phyloP scores from a whole-genome alignment of 139 green algal species.

The Chloropicon primus region DNA sequence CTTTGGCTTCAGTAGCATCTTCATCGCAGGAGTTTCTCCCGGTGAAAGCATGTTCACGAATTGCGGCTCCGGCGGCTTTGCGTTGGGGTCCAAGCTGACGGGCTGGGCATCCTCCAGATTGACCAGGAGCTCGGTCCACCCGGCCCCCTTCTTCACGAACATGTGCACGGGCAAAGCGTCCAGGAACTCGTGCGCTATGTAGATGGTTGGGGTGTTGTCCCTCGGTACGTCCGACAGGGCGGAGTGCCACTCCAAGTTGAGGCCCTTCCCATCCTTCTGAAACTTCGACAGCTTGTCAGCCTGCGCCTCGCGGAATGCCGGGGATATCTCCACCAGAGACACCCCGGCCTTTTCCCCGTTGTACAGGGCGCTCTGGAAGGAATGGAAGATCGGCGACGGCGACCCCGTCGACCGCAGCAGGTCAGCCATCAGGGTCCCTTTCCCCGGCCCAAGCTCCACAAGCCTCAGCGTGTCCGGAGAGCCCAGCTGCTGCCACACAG shows the following conservation, averaged over 20 bases:
- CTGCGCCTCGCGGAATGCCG: slow-evolving; percentile 1
- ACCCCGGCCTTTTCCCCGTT: neutral
- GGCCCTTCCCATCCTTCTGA: neutral
- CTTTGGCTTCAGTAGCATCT: neutral
- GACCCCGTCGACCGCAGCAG: slow-evolving; percentile 36
- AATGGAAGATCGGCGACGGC: neutral
- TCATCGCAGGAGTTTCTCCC: neutral
- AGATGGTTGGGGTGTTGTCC: slow-evolving; percentile 39
- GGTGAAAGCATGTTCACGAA: neutral
- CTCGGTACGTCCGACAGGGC: slow-evolving; percentile 1
- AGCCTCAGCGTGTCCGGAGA: slow-evolving; percentile 49
- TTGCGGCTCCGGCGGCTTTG: neutral
- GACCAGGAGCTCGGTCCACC: neutral
- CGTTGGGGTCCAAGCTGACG: neutral
- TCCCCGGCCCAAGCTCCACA: slow-evolving; percentile 85
- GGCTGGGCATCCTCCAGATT: neutral
- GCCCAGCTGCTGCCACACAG: slow-evolving; percentile 68
- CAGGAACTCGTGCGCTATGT: slow-evolving; percentile 92
- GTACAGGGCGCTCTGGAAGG: neutral
- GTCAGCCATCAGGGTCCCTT: slow-evolving; percentile 91
- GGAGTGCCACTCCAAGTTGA: slow-evolving; percentile 2
- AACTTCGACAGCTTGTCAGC: slow-evolving; percentile 9
- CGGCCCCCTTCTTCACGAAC: slow-evolving; percentile 32
- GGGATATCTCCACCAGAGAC: neutral
- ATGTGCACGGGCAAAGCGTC: slow-evolving; percentile 94